Evolutionary conservation across 2,329 filamentous ascomycete genomes (phyloP).

Genomic region (Exophiala lecanii-corni): DNA sequence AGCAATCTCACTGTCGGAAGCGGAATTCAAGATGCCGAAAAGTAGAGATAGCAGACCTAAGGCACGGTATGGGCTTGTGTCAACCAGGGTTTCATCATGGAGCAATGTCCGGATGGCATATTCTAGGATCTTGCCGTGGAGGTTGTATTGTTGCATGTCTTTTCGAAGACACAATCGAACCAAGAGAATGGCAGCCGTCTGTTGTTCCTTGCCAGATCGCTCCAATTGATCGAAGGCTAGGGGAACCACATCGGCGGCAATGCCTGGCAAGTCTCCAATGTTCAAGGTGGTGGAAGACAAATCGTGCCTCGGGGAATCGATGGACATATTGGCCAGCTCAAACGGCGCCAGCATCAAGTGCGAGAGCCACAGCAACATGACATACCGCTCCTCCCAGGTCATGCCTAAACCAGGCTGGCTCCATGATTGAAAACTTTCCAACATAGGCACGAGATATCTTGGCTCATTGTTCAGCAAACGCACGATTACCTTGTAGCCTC

Average conservation of each 20-base stretch:
- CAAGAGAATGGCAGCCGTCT: slow-evolving; percentile 78
- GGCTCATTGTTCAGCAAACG: slow-evolving; percentile 89
- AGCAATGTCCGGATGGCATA: slow-evolving; percentile 66
- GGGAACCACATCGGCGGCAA: slow-evolving; percentile 66
- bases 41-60: slow-evolving; percentile 78
- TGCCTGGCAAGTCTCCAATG: slow-evolving; percentile 59
- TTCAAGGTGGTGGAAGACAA: slow-evolving; percentile 38
- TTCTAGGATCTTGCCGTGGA: slow-evolving; percentile 62
- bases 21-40: slow-evolving; percentile 66
- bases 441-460: slow-evolving; percentile 73
- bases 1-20: slow-evolving; percentile 70
- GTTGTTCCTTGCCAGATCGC: slow-evolving; percentile 77
- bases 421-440: slow-evolving; percentile 40
- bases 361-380: slow-evolving; percentile 82
- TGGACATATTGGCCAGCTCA: slow-evolving; percentile 79
- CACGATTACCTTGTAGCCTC: slow-evolving; percentile 87
- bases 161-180: slow-evolving; percentile 75
- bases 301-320: slow-evolving; percentile 17
- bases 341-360: slow-evolving; percentile 83
- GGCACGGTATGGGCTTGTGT: slow-evolving; percentile 63
- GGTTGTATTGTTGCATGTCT: slow-evolving; percentile 77
- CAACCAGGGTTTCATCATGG: slow-evolving; percentile 36
- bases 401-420: slow-evolving; percentile 37
- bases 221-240: slow-evolving; percentile 68
- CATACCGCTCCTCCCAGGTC: slow-evolving; percentile 84